Base-by-base conservation (phyloP, 805 yeast genomes). In the Kuraishia hungarica region DNA sequence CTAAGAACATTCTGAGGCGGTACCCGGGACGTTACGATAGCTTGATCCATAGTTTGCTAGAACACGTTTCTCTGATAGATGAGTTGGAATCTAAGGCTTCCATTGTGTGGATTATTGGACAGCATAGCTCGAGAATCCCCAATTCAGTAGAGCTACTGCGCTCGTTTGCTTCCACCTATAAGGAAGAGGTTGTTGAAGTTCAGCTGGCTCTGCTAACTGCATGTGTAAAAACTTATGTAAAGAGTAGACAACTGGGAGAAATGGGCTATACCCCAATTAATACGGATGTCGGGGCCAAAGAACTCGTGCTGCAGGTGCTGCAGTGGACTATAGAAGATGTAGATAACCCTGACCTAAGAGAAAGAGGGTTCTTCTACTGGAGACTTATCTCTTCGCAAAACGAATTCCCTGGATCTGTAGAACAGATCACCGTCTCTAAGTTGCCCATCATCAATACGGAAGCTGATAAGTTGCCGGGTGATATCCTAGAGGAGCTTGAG, bases 301-400 rank as follows among this genome's bases (percentile, higher is more conserved):
- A 67, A 21, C 62, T 86, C 13, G 81, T 90, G 2, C 71, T 89
- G 43, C 73, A 75, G 39, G 72, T 86, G 0, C 70, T 91, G 55
- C 83, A 83, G 62, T 68, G 74, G 66, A 87, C 91, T 7, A 87
- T 96, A 0, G 94, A 89, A 60, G 87, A 83, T 13, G 72, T 77
- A 1, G 84, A 84, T 58, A 85, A 89, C 61, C 97, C 97, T 0
- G 98, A 93, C 69, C 69, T 91, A 11, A 77, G 97, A 58, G 96
- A 89, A 60, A 72, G 97, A 47, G 97, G 93, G 0, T 86, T 75
- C 63, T 83, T 89, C 70, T 92, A 93, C 70, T 87, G 96, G 94
- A 76, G 96, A 56, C 69, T 92, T 28, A 69, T 92, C 6, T 81
- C 94, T 1, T 58, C 76, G 6, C 74, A 73, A 51, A 74, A 74